phyloP scores from a whole-genome alignment of 2,329 filamentous ascomycete species.

The Aspergillaceae sp. region DNA sequence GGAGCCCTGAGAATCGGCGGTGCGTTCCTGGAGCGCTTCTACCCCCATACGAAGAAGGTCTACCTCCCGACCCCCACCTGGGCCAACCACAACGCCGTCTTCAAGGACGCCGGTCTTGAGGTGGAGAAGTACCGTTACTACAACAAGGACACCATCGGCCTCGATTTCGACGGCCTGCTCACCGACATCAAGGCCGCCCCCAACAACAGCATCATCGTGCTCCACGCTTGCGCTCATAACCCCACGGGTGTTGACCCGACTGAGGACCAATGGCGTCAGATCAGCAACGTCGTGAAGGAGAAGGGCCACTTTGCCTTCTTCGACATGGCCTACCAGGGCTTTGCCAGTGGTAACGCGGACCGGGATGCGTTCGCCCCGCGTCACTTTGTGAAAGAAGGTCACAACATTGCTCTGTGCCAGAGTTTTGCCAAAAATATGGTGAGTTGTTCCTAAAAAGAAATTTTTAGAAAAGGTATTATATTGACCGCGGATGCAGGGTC shows the following conservation, averaged over 20 bases:
- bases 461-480: not conserved
- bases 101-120: slow-evolving; percentile 82
- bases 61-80: slow-evolving; percentile 95
- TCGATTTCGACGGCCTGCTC: slow-evolving; percentile 92
- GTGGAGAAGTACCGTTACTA: slow-evolving; percentile 98
- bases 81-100: slow-evolving; percentile 97
- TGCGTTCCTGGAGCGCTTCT: slow-evolving; percentile 87
- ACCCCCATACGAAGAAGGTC: slow-evolving; percentile 84
- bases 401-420: slow-evolving; percentile 80
- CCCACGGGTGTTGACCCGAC: slow-evolving; percentile 94
- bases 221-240: slow-evolving; percentile 97
- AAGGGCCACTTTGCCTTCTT: slow-evolving; percentile 92
- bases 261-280: slow-evolving; percentile 82
- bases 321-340: slow-evolving; percentile 99
- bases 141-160: slow-evolving; percentile 95
- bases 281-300: slow-evolving; percentile 77
- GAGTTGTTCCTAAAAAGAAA: slow-evolving; percentile 15
- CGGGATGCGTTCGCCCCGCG: slow-evolving; percentile 89
- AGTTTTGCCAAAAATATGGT: slow-evolving; percentile 99
- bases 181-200: slow-evolving; percentile 84
- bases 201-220: slow-evolving; percentile 77
- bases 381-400: slow-evolving; percentile 86
- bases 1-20: slow-evolving; percentile 91
- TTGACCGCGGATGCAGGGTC: slow-evolving; percentile 50
- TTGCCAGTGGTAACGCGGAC: slow-evolving; percentile 85